Conservation (phyloP, 2,329 filamentous ascomycete species). For the Coniella vitis region DNA sequence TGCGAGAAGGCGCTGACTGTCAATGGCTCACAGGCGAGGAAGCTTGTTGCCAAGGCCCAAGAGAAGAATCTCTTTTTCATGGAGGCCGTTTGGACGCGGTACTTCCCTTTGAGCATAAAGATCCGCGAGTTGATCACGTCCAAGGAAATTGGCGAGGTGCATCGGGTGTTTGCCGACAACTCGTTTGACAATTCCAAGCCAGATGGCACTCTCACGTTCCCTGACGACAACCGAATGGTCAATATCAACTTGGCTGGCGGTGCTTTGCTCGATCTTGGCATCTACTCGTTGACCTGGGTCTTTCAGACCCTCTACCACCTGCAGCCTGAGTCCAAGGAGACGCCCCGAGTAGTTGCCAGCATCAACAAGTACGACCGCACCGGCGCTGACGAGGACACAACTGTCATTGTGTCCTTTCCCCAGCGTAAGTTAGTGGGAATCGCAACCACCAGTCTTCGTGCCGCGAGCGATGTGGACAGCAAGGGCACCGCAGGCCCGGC, state of each 20-base stretch:
- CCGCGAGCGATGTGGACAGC: conserved; percentile 55
- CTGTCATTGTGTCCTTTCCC: conserved; percentile 71
- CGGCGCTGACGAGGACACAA: conserved; percentile 72
- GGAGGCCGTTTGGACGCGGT: conserved; percentile 87
- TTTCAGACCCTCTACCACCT: conserved; percentile 85
- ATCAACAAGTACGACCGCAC: conserved; percentile 65
- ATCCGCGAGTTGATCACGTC: conserved; percentile 56
- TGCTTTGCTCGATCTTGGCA: conserved; percentile 74
- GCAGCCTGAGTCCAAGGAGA: conserved; percentile 50
- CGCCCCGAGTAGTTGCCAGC: conserved; percentile 61
- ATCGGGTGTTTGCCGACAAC: conserved; percentile 53
- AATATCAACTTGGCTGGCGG: conserved; percentile 79
- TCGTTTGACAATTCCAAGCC: conserved; percentile 53
- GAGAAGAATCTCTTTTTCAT: conserved; percentile 71
- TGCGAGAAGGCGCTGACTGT: conserved; percentile 90
- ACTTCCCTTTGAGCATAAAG: conserved; percentile 76
- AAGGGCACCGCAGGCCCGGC: conserved; percentile 54
- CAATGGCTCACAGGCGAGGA: conserved; percentile 68
- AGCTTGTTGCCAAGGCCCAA: conserved; percentile 64
- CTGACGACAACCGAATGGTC: conserved; percentile 66
- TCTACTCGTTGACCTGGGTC: conserved; percentile 86
- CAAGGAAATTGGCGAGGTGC: conserved; percentile 53
- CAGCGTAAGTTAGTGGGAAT: conserved; percentile 62
- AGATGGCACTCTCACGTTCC: conserved; percentile 50
- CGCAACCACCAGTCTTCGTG: conserved; percentile 58